phyloP scores from a whole-genome alignment of 192 early-diverging fungal species.

The Piromyces finnis region DNA sequence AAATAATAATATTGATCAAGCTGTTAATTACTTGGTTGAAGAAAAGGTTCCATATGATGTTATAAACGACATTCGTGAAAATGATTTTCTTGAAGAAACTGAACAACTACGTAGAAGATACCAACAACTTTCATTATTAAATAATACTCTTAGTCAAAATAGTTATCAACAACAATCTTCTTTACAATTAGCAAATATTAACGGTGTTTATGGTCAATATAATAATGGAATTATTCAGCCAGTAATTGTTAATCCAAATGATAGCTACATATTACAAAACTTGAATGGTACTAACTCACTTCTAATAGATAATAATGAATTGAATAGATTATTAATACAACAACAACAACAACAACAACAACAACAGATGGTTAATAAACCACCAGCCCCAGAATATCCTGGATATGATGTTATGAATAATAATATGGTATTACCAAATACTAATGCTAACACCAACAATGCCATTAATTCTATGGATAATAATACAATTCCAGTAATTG shows the following conservation, averaged over 20 bases:
- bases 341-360: neutral
- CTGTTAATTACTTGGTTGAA: neutral
- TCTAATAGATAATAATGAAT: neutral
- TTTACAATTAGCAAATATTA: neutral
- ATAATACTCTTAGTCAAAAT: neutral
- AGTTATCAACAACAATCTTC: neutral
- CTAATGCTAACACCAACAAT: neutral
- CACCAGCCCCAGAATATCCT: neutral
- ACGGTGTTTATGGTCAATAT: neutral
- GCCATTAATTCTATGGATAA: too few relatives aligned
- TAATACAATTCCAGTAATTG: too few relatives aligned
- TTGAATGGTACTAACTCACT: neutral
- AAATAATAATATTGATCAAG: neutral
- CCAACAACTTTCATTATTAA: neutral
- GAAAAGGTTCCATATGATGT: neutral
- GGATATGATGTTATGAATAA: neutral
- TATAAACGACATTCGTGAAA: neutral
- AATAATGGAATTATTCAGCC: neutral
- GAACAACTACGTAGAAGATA: neutral
- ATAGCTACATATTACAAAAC: neutral
- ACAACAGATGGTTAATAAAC: neutral
- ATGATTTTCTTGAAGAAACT: neutral
- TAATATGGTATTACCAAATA: neutral
- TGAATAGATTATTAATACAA: neutral
- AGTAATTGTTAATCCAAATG: neutral